Evolutionary conservation across 257 asterid genomes (phyloP).

Genomic region (Perilla frutescens): DNA sequence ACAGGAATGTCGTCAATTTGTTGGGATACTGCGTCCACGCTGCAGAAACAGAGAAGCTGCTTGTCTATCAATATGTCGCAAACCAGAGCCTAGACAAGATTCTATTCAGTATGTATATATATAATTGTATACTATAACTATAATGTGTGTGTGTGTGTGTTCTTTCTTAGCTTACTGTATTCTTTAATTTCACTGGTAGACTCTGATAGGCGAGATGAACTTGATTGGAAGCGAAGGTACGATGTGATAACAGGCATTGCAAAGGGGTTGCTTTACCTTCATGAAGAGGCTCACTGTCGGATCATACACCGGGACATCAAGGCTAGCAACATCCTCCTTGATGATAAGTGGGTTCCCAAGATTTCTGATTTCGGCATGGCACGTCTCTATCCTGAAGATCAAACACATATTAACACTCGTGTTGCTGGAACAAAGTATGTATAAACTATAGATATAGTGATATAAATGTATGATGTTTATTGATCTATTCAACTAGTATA

Average conservation of each 20-base stretch:
- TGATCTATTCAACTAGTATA: too few species aligned
- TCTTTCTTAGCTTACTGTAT: too few species aligned
- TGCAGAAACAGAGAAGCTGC: conserved; percentile 72
- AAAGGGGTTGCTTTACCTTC: conserved; percentile 81
- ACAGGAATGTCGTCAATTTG: conserved; percentile 76
- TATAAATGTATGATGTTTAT: too few species aligned
- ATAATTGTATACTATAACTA: too few species aligned
- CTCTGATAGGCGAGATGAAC: conserved; percentile 44
- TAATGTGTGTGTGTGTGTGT: too few species aligned
- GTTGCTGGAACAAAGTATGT: conserved; percentile 90
- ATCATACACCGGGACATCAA: conserved; percentile 89
- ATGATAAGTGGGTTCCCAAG: conserved; percentile 81
- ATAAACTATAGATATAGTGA: background rate
- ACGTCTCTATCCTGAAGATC: conserved; percentile 68
- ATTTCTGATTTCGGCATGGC: conserved; percentile 93
- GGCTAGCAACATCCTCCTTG: conserved; percentile 82
- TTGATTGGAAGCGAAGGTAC: conserved; percentile 72
- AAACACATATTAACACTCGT: conserved; percentile 79
- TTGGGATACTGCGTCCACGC: conserved; percentile 70
- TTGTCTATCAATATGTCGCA: conserved; percentile 77
- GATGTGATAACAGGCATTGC: conserved; percentile 77
- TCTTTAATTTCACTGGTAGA: conserved; percentile 35
- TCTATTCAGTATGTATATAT: conserved; percentile 58
- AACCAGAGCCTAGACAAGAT: conserved; percentile 85
- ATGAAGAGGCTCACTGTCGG: conserved; percentile 74